Base-by-base conservation (phyloP, 495 filamentous ascomycete species). In the Podospora sp. region DNA sequence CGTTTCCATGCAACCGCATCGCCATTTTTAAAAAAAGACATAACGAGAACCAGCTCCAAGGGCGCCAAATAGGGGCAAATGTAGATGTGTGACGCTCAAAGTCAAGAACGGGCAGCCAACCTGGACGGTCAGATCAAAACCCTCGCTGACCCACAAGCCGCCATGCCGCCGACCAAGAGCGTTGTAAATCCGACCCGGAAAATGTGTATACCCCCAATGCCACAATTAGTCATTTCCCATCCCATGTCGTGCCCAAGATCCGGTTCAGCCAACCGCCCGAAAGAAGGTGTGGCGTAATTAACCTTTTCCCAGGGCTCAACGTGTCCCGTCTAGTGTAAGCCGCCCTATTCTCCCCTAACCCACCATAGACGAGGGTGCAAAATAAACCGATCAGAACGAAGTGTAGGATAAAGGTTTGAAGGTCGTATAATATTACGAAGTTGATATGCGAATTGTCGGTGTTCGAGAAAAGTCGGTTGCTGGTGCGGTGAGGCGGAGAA, bases 211-310 rank as follows among this genome's bases (percentile, higher is more conserved):
- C 24, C 52, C 52, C 52, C 52, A 9, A 55, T 55, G 52, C 52
- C 52, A 46, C 40, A 55, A 55, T 55, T 55, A 55, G 52, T 55
- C 52, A 55, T 55, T 55, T 55, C 52, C 52, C 52, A 55, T 55
- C n/a, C 24, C 5, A 20, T 12, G 21, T 24, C 24, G 52, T 26
- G 21, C 52, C 52, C 21, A 55, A 55, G 25, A 55, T 55, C 21
- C 49, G 5, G 21, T 18, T 22, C 49, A 52, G 16, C 49, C 52
- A 46, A 46, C 40, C 40, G 40, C 40, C 40, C 40, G 16, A 46
- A 46, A 18, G 40, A 2, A 14, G 40, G 16, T 14, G 16, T 46
- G 40, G 40, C 14, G 12, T 18, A 46, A 46, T 6, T 46, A 2
- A 18, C 16, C 12, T 14, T 46, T 18, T 14, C 40, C 16, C 14